Percentiles rank a stretch among this genome's conserved stretches.
Conservation (phyloP, 1,284 basidiomycete genomes). For the Lignosus rhinocerotis region DNA sequence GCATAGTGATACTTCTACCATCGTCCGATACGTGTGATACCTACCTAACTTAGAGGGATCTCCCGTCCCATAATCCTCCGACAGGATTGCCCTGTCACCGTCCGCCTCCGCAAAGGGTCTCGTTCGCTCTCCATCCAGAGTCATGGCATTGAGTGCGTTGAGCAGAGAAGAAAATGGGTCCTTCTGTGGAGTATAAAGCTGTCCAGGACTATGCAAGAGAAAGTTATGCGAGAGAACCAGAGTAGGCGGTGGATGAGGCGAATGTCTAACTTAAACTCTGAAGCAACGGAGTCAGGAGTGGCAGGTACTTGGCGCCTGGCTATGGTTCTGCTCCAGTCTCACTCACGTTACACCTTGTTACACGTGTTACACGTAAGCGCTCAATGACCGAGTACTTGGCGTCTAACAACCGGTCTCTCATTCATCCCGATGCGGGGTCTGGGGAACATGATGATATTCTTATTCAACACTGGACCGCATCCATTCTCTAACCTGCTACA, state of each 20-base stretch:
- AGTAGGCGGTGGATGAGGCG: background rate
- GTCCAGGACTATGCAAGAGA: background rate
- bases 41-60: conserved; percentile 8
- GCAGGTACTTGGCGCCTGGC: too few species aligned
- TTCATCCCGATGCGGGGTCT: background rate
- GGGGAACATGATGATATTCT: conserved; percentile 9
- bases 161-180: background rate
- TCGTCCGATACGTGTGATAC: background rate
- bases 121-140: background rate
- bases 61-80: background rate
- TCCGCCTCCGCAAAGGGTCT: background rate
- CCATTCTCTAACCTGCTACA: background rate
- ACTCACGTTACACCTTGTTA: too few species aligned
- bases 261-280: too few species aligned
- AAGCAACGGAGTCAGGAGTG: too few species aligned
- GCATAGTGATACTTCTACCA: background rate
- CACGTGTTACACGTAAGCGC: background rate
- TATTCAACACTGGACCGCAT: background rate
- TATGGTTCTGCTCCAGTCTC: too few species aligned
- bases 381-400: background rate
- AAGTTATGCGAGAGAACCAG: background rate
- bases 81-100: background rate
- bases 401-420: background rate
- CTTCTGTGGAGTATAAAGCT: background rate
- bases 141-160: background rate